phyloP scores from a whole-genome alignment of 352 stramenopile species.

The Phytophthora citrophthora region DNA sequence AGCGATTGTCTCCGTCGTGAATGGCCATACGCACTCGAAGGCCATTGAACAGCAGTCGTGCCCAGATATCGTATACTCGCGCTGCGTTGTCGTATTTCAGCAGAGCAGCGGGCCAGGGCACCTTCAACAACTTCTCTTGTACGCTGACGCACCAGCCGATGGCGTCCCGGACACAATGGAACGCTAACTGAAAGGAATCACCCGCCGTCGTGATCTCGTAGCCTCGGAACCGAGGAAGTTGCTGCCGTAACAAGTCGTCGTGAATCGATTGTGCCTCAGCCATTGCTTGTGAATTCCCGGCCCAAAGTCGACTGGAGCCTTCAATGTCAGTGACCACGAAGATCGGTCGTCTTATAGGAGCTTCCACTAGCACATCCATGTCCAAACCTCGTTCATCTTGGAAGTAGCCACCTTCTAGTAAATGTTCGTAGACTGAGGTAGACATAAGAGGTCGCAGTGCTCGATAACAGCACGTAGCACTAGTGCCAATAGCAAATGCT shows the following conservation, averaged over 20 bases:
- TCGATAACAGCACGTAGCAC: conserved; percentile 69
- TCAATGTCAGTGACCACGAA: conserved; percentile 90
- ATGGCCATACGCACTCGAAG: conserved; percentile 83
- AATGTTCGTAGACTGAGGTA: conserved; percentile 61
- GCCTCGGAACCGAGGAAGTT: conserved; percentile 59
- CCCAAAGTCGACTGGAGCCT: conserved; percentile 76
- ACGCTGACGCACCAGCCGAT: conserved; percentile 69
- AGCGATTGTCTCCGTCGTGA: conserved; percentile 67
- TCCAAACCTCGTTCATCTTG: conserved; percentile 37
- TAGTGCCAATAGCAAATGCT: conserved; percentile 67
- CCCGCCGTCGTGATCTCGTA: conserved; percentile 86
- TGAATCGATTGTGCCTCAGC: conserved; percentile 71
- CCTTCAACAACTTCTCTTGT: conserved; percentile 70
- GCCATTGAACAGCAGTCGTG: conserved; percentile 65
- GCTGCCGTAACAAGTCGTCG: conserved; percentile 67
- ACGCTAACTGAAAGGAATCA: conserved; percentile 84
- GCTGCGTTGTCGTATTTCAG: conserved; percentile 48
- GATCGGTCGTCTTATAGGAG: conserved; percentile 56
- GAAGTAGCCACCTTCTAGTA: conserved; percentile 69
- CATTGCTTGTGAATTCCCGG: conserved; percentile 54
- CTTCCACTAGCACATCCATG: conserved; percentile 49
- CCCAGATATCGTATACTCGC: conserved; percentile 65
- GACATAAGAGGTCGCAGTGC: conserved; percentile 68
- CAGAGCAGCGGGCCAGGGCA: conserved; percentile 57
- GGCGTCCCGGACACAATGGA: conserved; percentile 70